Evolutionary conservation across 768 basidiomycete species (phyloP), one percentile per base, ranked within the genome.

Genomic region (Xanthoconium stramineum): DNA sequence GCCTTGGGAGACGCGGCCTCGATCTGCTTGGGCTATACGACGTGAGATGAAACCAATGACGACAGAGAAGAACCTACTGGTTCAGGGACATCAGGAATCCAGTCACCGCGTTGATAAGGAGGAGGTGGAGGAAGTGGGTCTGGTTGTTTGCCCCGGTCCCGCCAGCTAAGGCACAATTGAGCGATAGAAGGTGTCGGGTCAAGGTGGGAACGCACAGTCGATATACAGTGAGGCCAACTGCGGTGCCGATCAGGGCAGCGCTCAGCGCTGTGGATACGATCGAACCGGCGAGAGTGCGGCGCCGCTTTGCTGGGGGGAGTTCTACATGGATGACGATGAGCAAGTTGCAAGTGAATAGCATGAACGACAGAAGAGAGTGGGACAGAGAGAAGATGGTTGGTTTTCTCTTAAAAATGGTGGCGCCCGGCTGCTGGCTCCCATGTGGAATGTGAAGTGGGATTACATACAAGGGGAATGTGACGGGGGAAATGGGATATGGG

Each of bases 211-310:
- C 89, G 76, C 69, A 92, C 91, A 93, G 76, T 71, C 89, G 83
- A 75, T 91, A 94, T 40, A 91, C 89, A 44, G 90, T 91, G 59
- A 92, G 78, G 56, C 91, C 91, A 50, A 94, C 91, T 15, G 91
- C 91, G 20, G 89, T 86, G 55, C 91, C 89, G 57, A 94, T 89
- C 56, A 94, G 80, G 45, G 89, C 91, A 60, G 91, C 90, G 73
- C 82, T 89, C 72, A 93, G 76, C 53, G 91, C 91, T 33, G 89
- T 89, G 15, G 89, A 88, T 59, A 92, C 83, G 65, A 94, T 86
- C 55, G 88, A 86, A 59, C 89, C 89, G 60, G 89, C 86, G 72
- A 92, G 79, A 57, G 86, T 86, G 65, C 87, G 83, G 57, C 89
- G 88, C 67, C 86, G 85, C 78, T 92, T 93, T 62, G 83, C 76